phyloP scores from a whole-genome alignment of 2,329 filamentous ascomycete genomes.

The Fusarium albidum region DNA sequence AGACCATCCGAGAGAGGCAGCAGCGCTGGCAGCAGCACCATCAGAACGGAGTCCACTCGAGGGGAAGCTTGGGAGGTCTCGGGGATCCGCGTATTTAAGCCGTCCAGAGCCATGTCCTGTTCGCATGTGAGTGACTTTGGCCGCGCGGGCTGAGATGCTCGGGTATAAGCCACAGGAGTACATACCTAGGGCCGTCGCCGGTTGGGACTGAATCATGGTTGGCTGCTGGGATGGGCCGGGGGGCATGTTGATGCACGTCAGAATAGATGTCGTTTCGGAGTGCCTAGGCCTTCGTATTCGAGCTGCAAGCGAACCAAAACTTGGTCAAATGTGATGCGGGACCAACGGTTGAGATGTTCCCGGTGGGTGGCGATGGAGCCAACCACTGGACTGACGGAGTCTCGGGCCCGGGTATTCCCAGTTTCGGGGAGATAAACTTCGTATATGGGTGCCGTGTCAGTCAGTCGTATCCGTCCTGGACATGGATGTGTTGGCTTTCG shows the following conservation, averaged over 20 bases:
- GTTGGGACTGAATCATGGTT: conserved; percentile 40
- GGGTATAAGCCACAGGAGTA: conserved; percentile 21
- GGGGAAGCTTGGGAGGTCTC: conserved; percentile 79
- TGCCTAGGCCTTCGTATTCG: conserved; percentile 29
- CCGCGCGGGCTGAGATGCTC: conserved; percentile 19
- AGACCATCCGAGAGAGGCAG: conserved; percentile 77
- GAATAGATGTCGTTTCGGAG: conserved; percentile 11
- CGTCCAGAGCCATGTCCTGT: conserved; percentile 48
- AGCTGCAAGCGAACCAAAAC: conserved; percentile 17
- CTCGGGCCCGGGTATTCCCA: conserved; percentile 11
- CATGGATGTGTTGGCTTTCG: conserved; percentile 20
- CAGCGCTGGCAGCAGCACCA: conserved; percentile 73
- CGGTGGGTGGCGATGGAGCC: conserved; percentile 7
- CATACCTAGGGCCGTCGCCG: conserved; percentile 36
- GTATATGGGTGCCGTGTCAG: conserved; percentile 19
- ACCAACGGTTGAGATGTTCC: conserved; percentile 14
- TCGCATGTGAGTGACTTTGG: conserved; percentile 25
- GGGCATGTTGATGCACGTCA: conserved; percentile 28
- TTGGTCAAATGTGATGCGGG: conserved; percentile 7
- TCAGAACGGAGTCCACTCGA: conserved; percentile 67
- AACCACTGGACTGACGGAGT: conserved; percentile 7
- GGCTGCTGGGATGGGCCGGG: conserved; percentile 33
- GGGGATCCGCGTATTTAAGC: conserved; percentile 75
- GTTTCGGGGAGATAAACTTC: conserved; percentile 14
- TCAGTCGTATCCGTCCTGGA: conserved; percentile 7